phyloP scores from a whole-genome alignment of 1,139 yeast species.

The Sporopachydermia cereana region DNA sequence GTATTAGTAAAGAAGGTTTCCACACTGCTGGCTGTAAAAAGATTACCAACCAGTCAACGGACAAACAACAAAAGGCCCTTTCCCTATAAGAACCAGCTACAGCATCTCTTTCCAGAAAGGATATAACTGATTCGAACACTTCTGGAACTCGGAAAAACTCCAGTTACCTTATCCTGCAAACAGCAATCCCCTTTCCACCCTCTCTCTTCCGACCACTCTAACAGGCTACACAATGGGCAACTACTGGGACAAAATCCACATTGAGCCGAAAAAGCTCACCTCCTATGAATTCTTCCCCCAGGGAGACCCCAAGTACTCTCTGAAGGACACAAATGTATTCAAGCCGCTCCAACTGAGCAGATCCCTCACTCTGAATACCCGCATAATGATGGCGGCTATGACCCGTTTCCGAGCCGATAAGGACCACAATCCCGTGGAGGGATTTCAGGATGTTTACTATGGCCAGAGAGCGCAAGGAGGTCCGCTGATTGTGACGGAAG shows the following conservation, averaged over 20 bases:
- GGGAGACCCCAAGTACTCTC: neutral
- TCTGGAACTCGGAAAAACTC: too few relatives aligned
- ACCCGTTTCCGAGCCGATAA: slow-evolving; percentile 34
- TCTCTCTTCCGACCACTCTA: too few relatives aligned
- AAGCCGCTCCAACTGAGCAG: neutral
- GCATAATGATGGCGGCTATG: slow-evolving; percentile 42
- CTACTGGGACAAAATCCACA: neutral
- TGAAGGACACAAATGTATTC: neutral
- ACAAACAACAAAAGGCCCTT: too few relatives aligned
- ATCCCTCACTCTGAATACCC: slow-evolving; percentile 19
- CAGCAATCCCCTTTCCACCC: too few relatives aligned
- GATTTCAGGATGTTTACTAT: slow-evolving; percentile 36
- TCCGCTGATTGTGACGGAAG: slow-evolving; percentile 34
- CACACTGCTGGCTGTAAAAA: too few relatives aligned
- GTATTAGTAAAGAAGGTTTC: too few relatives aligned
- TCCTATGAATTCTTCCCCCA: neutral
- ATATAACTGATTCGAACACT: too few relatives aligned
- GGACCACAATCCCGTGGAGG: slow-evolving; percentile 11
- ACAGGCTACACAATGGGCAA: neutral
- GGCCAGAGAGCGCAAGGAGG: slow-evolving; percentile 41
- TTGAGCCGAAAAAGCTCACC: neutral
- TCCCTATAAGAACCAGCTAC: too few relatives aligned
- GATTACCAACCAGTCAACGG: too few relatives aligned
- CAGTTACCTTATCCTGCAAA: too few relatives aligned
- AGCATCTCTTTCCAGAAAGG: too few relatives aligned